Evolutionary conservation across 2,329 filamentous ascomycete genomes (phyloP).

Genomic region (Dothidotthia symphoricarpi): DNA sequence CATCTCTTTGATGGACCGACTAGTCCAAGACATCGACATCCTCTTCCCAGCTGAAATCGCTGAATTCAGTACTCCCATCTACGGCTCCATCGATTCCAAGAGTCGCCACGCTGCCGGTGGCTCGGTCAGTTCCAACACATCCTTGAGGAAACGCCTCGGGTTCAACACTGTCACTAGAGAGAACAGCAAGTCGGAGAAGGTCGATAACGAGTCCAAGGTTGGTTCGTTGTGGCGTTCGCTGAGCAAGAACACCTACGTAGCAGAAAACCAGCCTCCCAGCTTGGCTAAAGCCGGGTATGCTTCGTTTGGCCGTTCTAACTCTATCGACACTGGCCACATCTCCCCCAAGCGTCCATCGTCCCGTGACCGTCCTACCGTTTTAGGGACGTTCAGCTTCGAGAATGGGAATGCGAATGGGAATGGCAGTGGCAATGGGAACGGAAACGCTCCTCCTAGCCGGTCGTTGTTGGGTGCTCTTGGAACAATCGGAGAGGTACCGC

Average conservation of each 20-base stretch:
- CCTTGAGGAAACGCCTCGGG: constrained; percentile 78
- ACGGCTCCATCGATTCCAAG: constrained; percentile 59
- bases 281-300: constrained; percentile 60
- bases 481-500: constrained; percentile 53
- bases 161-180: constrained; percentile 73
- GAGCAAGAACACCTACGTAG: constrained; percentile 65
- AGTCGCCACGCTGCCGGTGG: constrained; percentile 64
- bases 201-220: constrained; percentile 65
- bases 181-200: constrained; percentile 73
- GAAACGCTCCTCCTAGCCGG: constrained; percentile 32
- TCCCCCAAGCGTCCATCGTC: constrained; percentile 55
- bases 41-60: constrained; percentile 71
- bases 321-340: constrained; percentile 66
- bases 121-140: constrained; percentile 84
- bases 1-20: constrained; percentile 81
- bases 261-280: constrained; percentile 55
- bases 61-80: constrained; percentile 48
- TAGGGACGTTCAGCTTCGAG: constrained; percentile 51
- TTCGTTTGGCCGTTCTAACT: constrained; percentile 65
- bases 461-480: constrained; percentile 41
- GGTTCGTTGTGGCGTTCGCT: constrained; percentile 82
- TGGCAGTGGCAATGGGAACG: constrained; percentile 46
- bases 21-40: constrained; percentile 84
- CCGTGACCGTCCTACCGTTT: constrained; percentile 53
- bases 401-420: too few relatives aligned